Conservation (phyloP, 2,329 filamentous ascomycete species). For the Nigrospora oryzae region DNA sequence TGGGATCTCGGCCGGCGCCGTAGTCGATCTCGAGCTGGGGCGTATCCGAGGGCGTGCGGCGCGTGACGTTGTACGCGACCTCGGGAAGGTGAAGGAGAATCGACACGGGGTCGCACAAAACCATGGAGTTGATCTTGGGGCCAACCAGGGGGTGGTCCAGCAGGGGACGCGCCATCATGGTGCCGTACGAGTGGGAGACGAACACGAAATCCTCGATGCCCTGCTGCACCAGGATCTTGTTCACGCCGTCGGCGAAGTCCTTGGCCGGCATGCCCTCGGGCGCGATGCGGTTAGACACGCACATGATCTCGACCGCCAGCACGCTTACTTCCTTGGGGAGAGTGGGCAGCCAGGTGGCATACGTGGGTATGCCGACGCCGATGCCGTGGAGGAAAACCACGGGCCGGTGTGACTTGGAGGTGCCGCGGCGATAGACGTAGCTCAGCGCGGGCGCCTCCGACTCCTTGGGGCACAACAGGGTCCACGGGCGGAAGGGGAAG, state of each 20-base stretch:
- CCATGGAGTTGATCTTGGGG: slow-evolving; percentile 3
- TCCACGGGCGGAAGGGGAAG: slow-evolving; percentile 9
- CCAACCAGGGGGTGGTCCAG: slow-evolving; percentile 3
- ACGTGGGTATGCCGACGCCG: slow-evolving; percentile 4
- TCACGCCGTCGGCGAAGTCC: slow-evolving; percentile 9
- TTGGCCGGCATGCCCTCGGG: slow-evolving; percentile 4
- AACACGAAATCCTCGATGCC: slow-evolving; percentile 5
- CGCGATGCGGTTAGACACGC: slow-evolving; percentile 4
- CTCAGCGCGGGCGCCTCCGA: slow-evolving; percentile 4
- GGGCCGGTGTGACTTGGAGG: slow-evolving; percentile 4
- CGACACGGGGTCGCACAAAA: slow-evolving; percentile 6
- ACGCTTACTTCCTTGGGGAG: slow-evolving; percentile 7
- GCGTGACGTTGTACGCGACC: slow-evolving; percentile 7
- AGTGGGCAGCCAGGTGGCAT: slow-evolving; percentile 2
- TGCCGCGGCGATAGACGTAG: slow-evolving; percentile 4
- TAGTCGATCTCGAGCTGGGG: slow-evolving; percentile 5
- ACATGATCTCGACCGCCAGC: slow-evolving; percentile 6
- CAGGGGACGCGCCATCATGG: slow-evolving; percentile 5
- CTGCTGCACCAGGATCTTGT: slow-evolving; percentile 6
- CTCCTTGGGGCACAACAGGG: neutral
- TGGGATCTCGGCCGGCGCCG: slow-evolving; percentile 4
- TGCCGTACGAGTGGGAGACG: slow-evolving; percentile 6
- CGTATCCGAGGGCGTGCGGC: neutral
- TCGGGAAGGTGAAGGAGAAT: slow-evolving; percentile 7
- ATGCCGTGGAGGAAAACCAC: slow-evolving; percentile 7